Percentiles rank a stretch among this genome's conserved stretches.
phyloP scores from a whole-genome alignment of 192 early-diverging fungal species.

The Pilobolus umbonatus region DNA sequence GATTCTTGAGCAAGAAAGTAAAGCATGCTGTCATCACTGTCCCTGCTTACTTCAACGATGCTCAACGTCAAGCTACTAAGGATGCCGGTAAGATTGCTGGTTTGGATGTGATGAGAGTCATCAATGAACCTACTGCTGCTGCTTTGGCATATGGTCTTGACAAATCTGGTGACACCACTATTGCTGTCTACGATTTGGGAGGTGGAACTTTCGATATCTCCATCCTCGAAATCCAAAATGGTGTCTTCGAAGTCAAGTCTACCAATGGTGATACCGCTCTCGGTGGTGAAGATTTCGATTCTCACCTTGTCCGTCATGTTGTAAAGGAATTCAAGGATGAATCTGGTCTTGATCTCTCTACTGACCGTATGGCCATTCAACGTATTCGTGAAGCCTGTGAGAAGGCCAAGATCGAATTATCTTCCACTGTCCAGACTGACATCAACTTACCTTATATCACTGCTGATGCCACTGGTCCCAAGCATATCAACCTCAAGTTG shows the following conservation, averaged over 20 bases:
- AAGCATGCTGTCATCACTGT: constrained; percentile 96
- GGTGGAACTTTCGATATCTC: constrained; percentile 99
- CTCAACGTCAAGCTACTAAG: constrained; percentile 95
- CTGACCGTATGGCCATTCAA: constrained; percentile 94
- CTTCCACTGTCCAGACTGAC: constrained; percentile 89
- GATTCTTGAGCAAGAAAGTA: constrained; percentile 73
- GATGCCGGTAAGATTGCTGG: constrained; percentile 90
- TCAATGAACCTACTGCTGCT: constrained; percentile 95
- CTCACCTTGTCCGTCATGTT: constrained; percentile 68
- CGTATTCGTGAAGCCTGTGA: constrained; percentile 96
- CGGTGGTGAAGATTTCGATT: constrained; percentile 77
- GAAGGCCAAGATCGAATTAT: constrained; percentile 99
- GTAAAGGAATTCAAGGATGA: constrained; percentile 92
- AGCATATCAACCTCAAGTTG: constrained; percentile 96
- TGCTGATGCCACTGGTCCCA: constrained; percentile 80
- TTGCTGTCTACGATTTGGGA: constrained; percentile 96
- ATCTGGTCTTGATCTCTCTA: constrained; percentile 74
- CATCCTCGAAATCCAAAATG: constrained; percentile 95
- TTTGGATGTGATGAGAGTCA: constrained; percentile 86
- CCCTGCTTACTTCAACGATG: constrained; percentile 98
- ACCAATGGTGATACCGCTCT: constrained; percentile 94
- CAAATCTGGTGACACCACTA: constrained; percentile 79
- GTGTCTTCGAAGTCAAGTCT: constrained; percentile 98
- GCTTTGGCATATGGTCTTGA: constrained; percentile 90
- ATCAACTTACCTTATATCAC: constrained; percentile 98